Base-by-base conservation (phyloP, 1,284 basidiomycete genomes). In the Xerocomus cyaneibrunnescens region DNA sequence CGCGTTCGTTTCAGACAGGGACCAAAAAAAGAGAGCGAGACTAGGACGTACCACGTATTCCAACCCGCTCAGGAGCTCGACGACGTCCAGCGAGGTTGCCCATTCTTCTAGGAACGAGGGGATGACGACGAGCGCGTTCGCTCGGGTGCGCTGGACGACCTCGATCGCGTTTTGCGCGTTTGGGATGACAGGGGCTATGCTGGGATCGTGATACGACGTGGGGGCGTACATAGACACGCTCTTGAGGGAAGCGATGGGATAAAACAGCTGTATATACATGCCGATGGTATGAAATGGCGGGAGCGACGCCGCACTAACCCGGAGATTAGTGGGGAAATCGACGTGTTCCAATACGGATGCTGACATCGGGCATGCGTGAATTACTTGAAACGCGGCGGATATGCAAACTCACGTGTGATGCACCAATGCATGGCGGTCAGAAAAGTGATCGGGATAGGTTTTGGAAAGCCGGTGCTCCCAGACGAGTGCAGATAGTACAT, bases 401-500 rank as follows among this genome's bases (percentile, higher is more conserved):
- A 27, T 12, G 7, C 3, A 8, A 21, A 27, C 3, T 8, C 23
- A 68, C 64, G 54, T 3, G 32, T 51, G 21, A 39, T 43, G 23
- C 57, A 63, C 55, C 54, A 63, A 21, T 57, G 55, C 7, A 60
- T 30, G 2, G 27, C 37, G 5, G 46, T 57, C 3, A 51, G 9
- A 17, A 53, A 36, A 5, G 53, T 67, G 21, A 58, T 50, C 6
- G 56, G 57, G 37, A 69, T 66, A 8, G 66, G 52, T 31, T 68
- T 69, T 0, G 66, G 66, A 37, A 67, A 67, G 2, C 64, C 58
- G 0, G 66, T 65, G 46, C 66, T 66, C 7, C 66, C 66, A 1
- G 64, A 68, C 0, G 66, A 66, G 10, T 69, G 63, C 22, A 57
- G 58, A 36, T 50, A 67, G 50, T 57, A 42, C 28, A 60, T 27